Evolutionary conservation across 2,329 filamentous ascomycete genomes (phyloP).

Genomic region (Arthrobotrys conoides): DNA sequence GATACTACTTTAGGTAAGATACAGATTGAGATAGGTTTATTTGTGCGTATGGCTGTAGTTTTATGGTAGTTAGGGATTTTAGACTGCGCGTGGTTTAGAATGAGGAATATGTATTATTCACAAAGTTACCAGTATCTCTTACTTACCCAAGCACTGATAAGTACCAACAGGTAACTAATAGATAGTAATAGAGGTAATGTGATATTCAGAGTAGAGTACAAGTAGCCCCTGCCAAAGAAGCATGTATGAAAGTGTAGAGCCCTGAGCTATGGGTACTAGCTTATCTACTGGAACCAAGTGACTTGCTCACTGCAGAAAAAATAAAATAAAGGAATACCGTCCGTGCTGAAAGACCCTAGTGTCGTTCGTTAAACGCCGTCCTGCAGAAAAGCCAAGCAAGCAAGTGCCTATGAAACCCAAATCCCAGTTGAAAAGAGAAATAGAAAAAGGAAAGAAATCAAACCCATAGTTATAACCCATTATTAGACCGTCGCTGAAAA

Average conservation of each 20-base stretch:
- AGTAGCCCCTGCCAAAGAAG: not conserved
- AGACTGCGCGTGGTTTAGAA: slow-evolving; percentile 1
- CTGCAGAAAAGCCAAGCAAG: not conserved
- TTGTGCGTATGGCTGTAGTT: not conserved
- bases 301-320: not conserved
- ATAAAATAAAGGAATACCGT: not conserved
- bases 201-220: slow-evolving; percentile 14
- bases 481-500: slow-evolving; percentile 18
- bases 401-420: not conserved
- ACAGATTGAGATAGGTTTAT: slow-evolving; percentile 7
- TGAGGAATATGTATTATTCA: slow-evolving; percentile 6
- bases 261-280: not conserved
- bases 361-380: slow-evolving; percentile 8
- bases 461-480: not conserved
- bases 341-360: not conserved
- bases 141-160: too few relatives aligned
- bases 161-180: not conserved
- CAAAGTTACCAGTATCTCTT: too few relatives aligned
- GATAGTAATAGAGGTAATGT: not conserved
- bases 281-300: too few relatives aligned
- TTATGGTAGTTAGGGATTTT: not conserved
- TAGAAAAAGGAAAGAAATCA: not conserved
- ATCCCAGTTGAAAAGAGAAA: not conserved
- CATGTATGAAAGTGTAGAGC: not conserved
- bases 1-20: slow-evolving; percentile 4